Evolutionary conservation across 257 asterid species (phyloP).

Genomic region (Solanum sitiens): DNA sequence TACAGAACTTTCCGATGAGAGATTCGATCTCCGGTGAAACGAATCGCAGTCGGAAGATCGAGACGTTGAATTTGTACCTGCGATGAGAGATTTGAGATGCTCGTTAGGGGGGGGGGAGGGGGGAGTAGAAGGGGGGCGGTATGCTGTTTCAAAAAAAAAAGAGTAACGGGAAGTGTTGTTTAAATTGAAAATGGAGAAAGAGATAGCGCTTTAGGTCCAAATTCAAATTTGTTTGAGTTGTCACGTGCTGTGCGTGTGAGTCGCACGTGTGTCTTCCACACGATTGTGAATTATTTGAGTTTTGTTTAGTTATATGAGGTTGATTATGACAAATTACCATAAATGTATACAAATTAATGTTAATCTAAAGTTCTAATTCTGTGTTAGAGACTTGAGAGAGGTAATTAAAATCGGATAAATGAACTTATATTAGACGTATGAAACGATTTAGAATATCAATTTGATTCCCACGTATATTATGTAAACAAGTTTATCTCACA

Average conservation of each 20-base stretch:
- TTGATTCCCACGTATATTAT: background rate
- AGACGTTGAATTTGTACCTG: background rate
- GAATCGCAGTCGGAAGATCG: background rate
- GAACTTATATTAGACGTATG: background rate
- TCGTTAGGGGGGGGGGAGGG: background rate
- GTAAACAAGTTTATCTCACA: background rate
- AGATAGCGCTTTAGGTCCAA: conserved; percentile 6
- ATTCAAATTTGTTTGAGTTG: conserved; percentile 7
- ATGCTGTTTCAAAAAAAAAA: background rate
- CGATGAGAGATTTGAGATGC: background rate
- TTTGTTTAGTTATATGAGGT: background rate
- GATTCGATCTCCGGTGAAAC: background rate
- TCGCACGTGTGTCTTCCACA: background rate
- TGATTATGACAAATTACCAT: background rate
- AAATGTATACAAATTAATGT: background rate
- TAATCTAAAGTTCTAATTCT: background rate
- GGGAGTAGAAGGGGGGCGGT: background rate
- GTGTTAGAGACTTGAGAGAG: background rate
- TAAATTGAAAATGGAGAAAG: conserved; percentile 4
- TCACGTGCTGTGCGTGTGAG: conserved; percentile 12
- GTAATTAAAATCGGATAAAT: background rate
- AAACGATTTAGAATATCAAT: background rate
- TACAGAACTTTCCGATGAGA: background rate
- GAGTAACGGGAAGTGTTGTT: background rate
- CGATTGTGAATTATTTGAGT: background rate